Evolutionary conservation across 139 green algal genomes (phyloP), one percentile per base, ranked within the genome.

Genomic region (Chlorella vulgaris): DNA sequence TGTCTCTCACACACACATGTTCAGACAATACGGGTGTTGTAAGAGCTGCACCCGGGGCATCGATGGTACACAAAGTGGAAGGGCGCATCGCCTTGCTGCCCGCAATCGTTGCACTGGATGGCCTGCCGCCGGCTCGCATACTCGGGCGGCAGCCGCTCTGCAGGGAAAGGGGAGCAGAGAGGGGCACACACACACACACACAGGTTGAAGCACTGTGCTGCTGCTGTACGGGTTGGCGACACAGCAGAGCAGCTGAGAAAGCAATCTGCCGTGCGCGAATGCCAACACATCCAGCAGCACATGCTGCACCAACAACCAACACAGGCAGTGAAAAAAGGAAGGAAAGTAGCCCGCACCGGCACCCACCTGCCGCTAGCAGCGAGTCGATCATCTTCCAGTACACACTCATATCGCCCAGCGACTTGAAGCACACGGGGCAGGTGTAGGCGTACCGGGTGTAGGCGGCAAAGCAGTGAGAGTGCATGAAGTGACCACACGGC

Each of bases 31-130:
- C 91, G 83, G 2, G 96, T 99, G 87, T 99, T 99, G 92, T 99
- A 99, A 7, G 93, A 97, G 26, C 80, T 74, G 83, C 96, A 99
- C 53, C 87, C 65, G 0, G 74, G 65, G 85, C 96, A 99, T 31
- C 94, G 92, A 88, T 99, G 96, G 88, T 99, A 98, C 21, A 98
- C 94, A 90, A 96, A 99, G 77, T 98, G 96, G 76, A 96, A 99
- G 1, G 90, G 82, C 24, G 91, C 92, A 47, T 90, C 81, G 66
- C 89, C 86, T 8, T 77, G 81, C 22, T 26, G 75, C 22, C 87
- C 90, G 83, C 96, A 99, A 81, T 99, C 96, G 83, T 98, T 96
- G 89, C 96, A 99, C 69, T 95, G 85, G n/a, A 99, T 88, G 10
- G 84, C 62, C 90, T 99, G 96, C 73, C 40, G 91, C 28, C 87